A percentile compares a stretch with the other conserved stretches of the same genome.
These are phyloP conservation scores for Chrysoporthe puriensis DNA, from an alignment of 2,329 filamentous ascomycete genomes.

Conservation along the genomic window DNA sequence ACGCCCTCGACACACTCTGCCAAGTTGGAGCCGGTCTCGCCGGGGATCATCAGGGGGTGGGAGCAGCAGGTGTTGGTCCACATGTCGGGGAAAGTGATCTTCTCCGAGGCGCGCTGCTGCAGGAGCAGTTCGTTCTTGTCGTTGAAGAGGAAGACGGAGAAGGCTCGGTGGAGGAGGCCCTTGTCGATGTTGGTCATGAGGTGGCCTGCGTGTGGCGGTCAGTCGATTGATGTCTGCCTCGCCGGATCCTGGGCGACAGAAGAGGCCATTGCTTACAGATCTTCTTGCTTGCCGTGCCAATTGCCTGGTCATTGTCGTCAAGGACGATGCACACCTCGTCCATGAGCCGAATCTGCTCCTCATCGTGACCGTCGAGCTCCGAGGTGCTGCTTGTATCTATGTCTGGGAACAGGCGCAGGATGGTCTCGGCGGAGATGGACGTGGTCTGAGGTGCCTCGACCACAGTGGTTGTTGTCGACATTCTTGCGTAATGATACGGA, in stretches of 20 bases:
- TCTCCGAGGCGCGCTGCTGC: slow-evolving; percentile 92
- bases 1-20: slow-evolving; percentile 81
- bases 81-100: slow-evolving; percentile 99
- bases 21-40: slow-evolving; percentile 85
- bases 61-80: slow-evolving; percentile 99
- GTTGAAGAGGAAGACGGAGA: slow-evolving; percentile 98
- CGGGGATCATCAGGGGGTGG: slow-evolving; percentile 87
- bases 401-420: slow-evolving; percentile 87
- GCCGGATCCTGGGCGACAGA: not conserved
- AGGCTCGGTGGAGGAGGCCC: slow-evolving; percentile 93
- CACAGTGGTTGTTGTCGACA: slow-evolving; percentile 49
- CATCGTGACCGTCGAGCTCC: slow-evolving; percentile 83
- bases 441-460: slow-evolving; percentile 51
- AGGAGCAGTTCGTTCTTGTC: slow-evolving; percentile 88
- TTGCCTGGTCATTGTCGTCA: slow-evolving; percentile 88
- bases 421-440: slow-evolving; percentile 81
- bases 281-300: slow-evolving; percentile 98
- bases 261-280: slow-evolving; percentile 66
- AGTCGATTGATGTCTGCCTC: not conserved
- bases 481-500: slow-evolving; percentile 29
- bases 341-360: slow-evolving; percentile 97
- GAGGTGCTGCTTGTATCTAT: slow-evolving; percentile 72
- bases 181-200: slow-evolving; percentile 98
- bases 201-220: slow-evolving; percentile 67
- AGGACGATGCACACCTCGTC: slow-evolving; percentile 98